These are phyloP conservation scores for Ceratocystis papillata DNA, from an alignment of 2,329 filamentous ascomycete species.

Conservation along the genomic window DNA sequence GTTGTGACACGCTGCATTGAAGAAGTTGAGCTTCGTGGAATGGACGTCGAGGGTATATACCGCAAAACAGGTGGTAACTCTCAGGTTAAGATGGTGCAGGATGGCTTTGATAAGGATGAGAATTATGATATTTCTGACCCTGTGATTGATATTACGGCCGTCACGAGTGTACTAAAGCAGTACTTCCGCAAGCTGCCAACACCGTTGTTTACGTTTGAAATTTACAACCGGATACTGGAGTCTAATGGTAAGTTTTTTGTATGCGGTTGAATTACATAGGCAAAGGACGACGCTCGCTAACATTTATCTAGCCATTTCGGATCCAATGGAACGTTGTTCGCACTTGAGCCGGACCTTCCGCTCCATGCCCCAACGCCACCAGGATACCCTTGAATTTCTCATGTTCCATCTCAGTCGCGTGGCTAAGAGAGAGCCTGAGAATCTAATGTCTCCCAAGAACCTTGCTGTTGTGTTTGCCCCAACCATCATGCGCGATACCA, in stretches of 20 bases:
- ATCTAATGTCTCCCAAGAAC: constrained; percentile 94
- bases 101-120: constrained; percentile 76
- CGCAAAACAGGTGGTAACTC: constrained; percentile 91
- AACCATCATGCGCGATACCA: constrained; percentile 88
- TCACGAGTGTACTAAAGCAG: constrained; percentile 91
- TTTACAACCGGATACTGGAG: constrained; percentile 82
- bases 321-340: constrained; percentile 55
- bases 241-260: constrained; percentile 51
- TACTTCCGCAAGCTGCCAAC: constrained; percentile 90
- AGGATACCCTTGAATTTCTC: constrained; percentile 83
- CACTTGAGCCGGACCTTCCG: constrained; percentile 65
- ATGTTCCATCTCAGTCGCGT: constrained; percentile 88
- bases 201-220: constrained; percentile 80
- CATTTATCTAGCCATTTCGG: constrained; percentile 46
- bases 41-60: constrained; percentile 97
- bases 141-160: constrained; percentile 86
- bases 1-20: constrained; percentile 91
- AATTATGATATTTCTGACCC: constrained; percentile 91
- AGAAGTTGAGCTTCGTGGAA: constrained; percentile 88
- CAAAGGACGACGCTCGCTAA: constrained; percentile 23
- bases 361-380: constrained; percentile 70
- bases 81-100: constrained; percentile 79
- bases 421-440: constrained; percentile 69
- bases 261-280: neutral
- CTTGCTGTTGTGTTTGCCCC: constrained; percentile 94